Percentiles rank a stretch among this genome's conserved stretches.
These are phyloP conservation scores for Sclerotinia borealis DNA, from an alignment of 2,329 filamentous ascomycete species.

Conservation along the genomic window DNA sequence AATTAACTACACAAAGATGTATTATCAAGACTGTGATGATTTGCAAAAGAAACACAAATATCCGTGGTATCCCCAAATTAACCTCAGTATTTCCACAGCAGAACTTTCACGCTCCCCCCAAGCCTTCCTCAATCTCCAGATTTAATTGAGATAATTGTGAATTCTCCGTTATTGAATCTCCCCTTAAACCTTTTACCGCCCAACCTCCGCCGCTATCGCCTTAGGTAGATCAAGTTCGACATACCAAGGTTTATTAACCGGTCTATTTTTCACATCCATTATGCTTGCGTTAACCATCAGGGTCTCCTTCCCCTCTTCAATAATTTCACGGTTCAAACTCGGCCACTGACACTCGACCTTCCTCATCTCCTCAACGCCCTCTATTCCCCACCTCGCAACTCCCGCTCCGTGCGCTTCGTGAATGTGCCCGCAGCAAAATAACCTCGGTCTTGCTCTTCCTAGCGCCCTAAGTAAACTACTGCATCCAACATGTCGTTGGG, in stretches of 20 bases:
- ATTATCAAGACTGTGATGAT: too few relatives aligned
- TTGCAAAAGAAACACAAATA: too few relatives aligned
- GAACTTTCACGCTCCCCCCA: too few relatives aligned
- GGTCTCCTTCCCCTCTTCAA: slow-evolving; percentile 20
- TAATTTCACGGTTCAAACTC: background rate
- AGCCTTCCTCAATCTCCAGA: background rate
- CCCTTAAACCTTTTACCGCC: background rate
- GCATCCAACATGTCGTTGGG: slow-evolving; percentile 40
- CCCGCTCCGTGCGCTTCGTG: slow-evolving; percentile 54
- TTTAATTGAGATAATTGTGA: background rate
- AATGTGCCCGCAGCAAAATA: slow-evolving; percentile 61
- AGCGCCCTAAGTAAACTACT: slow-evolving; percentile 46
- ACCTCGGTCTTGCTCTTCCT: slow-evolving; percentile 41
- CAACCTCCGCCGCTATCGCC: background rate
- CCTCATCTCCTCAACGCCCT: slow-evolving; percentile 31
- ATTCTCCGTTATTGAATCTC: background rate
- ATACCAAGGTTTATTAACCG: slow-evolving; percentile 44
- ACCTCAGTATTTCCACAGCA: too few relatives aligned
- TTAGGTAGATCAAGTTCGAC: background rate
- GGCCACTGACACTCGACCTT: background rate
- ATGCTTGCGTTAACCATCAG: slow-evolving; percentile 50
- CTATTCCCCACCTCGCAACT: slow-evolving; percentile 51
- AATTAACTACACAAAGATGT: too few relatives aligned
- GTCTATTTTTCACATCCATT: slow-evolving; percentile 37
- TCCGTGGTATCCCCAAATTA: too few relatives aligned